Base-by-base conservation (phyloP, 1,284 basidiomycete species). In the Amylostereum areolatum region DNA sequence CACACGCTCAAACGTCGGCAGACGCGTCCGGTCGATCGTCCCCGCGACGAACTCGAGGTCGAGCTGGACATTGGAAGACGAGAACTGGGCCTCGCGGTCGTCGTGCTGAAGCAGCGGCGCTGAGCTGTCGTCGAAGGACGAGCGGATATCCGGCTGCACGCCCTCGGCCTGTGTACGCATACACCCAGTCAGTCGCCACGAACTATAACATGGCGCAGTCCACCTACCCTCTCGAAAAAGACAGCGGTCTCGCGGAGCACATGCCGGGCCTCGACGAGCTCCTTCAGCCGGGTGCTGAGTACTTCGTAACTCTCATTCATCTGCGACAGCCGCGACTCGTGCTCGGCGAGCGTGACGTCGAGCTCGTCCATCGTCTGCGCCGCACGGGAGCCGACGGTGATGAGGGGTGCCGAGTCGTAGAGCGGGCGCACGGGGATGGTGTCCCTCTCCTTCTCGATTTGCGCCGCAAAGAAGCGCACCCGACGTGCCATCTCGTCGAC, bases 1-100 rank as follows among this genome's bases (percentile, higher is more conserved):
- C 25, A 99, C 92, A 34, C 97, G 89, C 70, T 99, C 97, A 51
- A 99, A 97, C 8, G 92, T 97, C 2, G 92, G 82, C 66, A 98
- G 81, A 52, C 94, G 87, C 18, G 85, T 74, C 50, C 96, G 91
- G 61, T 99, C 96, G 59, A 99, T 95, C 0, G 96, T 98, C 35
- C 96, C 96, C 10, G 96, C 88, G 28, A 99, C 90, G 60, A 99
- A 99, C 85, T 97, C 93, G 44, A 98, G 80, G 67, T 98, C 96
- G 59, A 94, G 89, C 55, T 82, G 80, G 32, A 80, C 67, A 48
- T 63, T 70, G 2, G 74, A 68, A 51, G 68, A 66, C 43, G 71
- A 76, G 60, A 70, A 82, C 59, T 85, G 80, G 47, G 77, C 76
- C 64, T 96, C 92, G 37, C 81, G 80, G 63, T 95, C 90, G 51